Evolutionary conservation across 257 asterid species (phyloP), one percentile per base, ranked within the genome.

Genomic region (Parsonsia alboflavescens): DNA sequence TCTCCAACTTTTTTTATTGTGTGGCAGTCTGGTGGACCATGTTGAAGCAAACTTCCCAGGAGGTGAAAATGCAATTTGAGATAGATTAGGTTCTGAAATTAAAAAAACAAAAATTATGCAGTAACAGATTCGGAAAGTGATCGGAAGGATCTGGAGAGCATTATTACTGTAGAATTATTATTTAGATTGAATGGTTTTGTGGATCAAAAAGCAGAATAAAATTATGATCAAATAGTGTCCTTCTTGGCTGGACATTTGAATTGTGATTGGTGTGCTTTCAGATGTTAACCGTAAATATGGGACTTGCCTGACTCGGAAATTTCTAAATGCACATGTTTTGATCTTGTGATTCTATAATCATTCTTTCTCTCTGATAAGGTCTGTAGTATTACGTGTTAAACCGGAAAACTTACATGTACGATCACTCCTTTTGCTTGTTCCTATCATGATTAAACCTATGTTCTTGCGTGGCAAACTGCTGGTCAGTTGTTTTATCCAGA

Each of bases 1-100:
- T 78, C 86, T 71, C 86, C 84, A 74, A 85, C 91, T 78, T 82
- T 74, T 28, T 22, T 8, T 53, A 33, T 11, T 75, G 75, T 56
- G 80, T 84, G 88, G 84, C 84, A 33, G 39, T 33, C 39, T 33
- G 39, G 39, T 33, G 39, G 39, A 78, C 86, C 87, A 77, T 69
- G 69, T 75, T 71, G 84, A 82, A 65, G 76, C 84, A 70, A 80
- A 82, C 59, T 68, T 21, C 76, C 56, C 49, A 24, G 15, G 68
- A 78, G 77, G 83, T 83, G 83, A 79, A 76, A 74, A 71, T 78
- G 83, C 84, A 81, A 81, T 73, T 82, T 67, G 82, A 73, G 63
- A 73, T 15, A 66, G 74, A 64, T 63, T 46, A 63, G 64, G 76
- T 86, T 68, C 65, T 48, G 56, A 39, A 67, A 59, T 73, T 33